Base-by-base conservation (phyloP, 1,139 yeast genomes). In the Candida sp. region DNA sequence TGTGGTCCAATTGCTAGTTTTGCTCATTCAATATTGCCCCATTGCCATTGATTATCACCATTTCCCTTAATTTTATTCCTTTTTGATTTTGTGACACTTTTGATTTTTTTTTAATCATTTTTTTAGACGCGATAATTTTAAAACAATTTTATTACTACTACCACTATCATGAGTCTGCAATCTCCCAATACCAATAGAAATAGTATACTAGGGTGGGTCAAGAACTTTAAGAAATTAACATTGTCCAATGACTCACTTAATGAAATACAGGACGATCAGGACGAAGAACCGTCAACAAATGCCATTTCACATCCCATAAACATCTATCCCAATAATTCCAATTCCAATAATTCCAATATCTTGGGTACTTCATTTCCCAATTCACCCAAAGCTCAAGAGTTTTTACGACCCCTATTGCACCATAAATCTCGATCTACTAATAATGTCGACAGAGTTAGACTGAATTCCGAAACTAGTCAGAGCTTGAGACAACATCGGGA, bases 401-500 rank as follows among this genome's bases (percentile, higher is more conserved):
- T 71, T 41, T 60, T 73, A 39, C 64, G 82, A 36, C 82, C 82
- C 2, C 54, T 75, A 4, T 60, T 76, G 42, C 69, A 73, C 50
- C 78, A 75, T 53, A 77, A 77, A 52, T 69, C 79, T 15, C 62
- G 79, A 39, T 75, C 81, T 11, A 66, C 76, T 41, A 76, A 73
- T 50, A 73, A 77, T 48, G 77, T 77, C 39, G 63, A 66, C 46
- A 51, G 77, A 36, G 68, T 66, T 8, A 54, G 79, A 45, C 39
- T 37, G 39, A 37, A 37, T 11, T 30, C 30, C 22, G 39, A 37
- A 37, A 37, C 39, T 6, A 61, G 77, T 43, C 60, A 66, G 50
- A 64, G 74, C 11, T 68, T 80, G 29, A 68, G 81, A 53, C 81
- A 74, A 49, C 83, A 78, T 52, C 64, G 85, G 33, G 86, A 81